These are phyloP conservation scores for Acacia melanoxylon DNA, from an alignment of 306 rosid species.

Conservation along the genomic window DNA sequence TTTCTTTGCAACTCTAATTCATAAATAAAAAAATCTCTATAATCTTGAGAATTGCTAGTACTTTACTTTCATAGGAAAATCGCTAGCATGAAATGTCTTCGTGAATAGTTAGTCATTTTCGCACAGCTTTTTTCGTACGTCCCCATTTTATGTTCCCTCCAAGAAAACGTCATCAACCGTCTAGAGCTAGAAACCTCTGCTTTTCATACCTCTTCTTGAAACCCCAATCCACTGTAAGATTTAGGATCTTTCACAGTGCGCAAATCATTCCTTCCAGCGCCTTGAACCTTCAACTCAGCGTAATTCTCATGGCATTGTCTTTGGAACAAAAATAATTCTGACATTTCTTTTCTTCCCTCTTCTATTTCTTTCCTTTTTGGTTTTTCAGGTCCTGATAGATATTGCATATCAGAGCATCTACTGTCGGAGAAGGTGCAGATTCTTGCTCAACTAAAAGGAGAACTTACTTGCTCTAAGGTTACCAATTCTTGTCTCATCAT, in stretches of 20 bases:
- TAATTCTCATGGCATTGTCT: neutral
- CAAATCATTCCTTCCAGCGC: constrained; percentile 15
- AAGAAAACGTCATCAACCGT: constrained; percentile 6
- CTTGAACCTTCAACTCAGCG: neutral
- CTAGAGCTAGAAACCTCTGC: neutral
- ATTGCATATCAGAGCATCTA: constrained; percentile 20
- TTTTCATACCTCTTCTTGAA: constrained; percentile 2
- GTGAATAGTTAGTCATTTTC: neutral
- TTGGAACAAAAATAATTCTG: neutral
- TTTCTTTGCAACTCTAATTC: too few species aligned
- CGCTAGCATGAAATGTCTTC: too few species aligned
- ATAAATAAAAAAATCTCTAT: too few species aligned
- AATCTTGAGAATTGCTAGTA: too few species aligned
- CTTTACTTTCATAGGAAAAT: too few species aligned
- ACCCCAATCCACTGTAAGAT: constrained; percentile 26
- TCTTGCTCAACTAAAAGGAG: constrained; percentile 1
- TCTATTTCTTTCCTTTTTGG: neutral
- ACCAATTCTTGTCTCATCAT: constrained; percentile 4
- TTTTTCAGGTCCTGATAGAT: constrained; percentile 17
- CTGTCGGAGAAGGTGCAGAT: constrained; percentile 30
- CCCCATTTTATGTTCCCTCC: constrained; percentile 1
- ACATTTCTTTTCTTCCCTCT: neutral
- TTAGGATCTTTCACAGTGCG: constrained; percentile 23
- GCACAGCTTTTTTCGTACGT: constrained; percentile 6
- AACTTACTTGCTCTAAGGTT: constrained; percentile 16